Conservation (phyloP, 1,139 yeast genomes). For the Yamadazyma trypodendri region DNA sequence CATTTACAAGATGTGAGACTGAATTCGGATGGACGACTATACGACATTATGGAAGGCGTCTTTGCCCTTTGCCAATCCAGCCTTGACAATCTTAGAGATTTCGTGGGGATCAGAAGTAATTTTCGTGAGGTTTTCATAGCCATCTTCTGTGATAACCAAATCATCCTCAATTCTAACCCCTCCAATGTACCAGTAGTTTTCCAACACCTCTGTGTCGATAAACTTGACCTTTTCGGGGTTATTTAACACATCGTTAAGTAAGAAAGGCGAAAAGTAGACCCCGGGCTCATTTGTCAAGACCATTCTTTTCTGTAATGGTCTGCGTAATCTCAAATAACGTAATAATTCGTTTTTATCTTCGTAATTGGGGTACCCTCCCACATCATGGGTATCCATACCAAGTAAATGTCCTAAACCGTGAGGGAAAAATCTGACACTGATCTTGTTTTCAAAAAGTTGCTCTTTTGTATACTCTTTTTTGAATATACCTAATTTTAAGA, state of each 20-base stretch:
- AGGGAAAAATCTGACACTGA: slow-evolving; percentile 82
- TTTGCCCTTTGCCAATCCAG: slow-evolving; percentile 65
- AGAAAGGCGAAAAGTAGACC: slow-evolving; percentile 79
- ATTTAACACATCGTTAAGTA: slow-evolving; percentile 64
- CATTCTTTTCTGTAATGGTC: slow-evolving; percentile 72
- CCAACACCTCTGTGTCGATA: slow-evolving; percentile 64
- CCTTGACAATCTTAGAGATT: slow-evolving; percentile 70
- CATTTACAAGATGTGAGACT: too few species aligned
- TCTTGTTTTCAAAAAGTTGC: slow-evolving; percentile 67
- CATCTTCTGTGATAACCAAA: slow-evolving; percentile 70
- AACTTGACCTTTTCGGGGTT: slow-evolving; percentile 57
- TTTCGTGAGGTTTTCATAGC: slow-evolving; percentile 77
- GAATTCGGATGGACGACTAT: too few species aligned
- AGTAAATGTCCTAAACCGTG: slow-evolving; percentile 93
- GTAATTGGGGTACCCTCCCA: slow-evolving; percentile 84
- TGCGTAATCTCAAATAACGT: slow-evolving; percentile 75
- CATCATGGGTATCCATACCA: slow-evolving; percentile 96
- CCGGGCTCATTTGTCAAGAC: slow-evolving; percentile 97
- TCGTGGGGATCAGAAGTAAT: slow-evolving; percentile 85
- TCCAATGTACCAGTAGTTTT: slow-evolving; percentile 82
- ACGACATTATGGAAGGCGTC: slow-evolving; percentile 63
- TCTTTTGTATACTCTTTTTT: slow-evolving; percentile 55
- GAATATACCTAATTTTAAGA: slow-evolving; percentile 76
- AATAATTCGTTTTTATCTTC: slow-evolving; percentile 77
- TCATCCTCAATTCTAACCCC: slow-evolving; percentile 98